Percentiles rank a stretch among this genome's conserved stretches.
These are phyloP conservation scores for Fraxinus nigra DNA, from an alignment of 305 asterid species.

Conservation along the genomic window DNA sequence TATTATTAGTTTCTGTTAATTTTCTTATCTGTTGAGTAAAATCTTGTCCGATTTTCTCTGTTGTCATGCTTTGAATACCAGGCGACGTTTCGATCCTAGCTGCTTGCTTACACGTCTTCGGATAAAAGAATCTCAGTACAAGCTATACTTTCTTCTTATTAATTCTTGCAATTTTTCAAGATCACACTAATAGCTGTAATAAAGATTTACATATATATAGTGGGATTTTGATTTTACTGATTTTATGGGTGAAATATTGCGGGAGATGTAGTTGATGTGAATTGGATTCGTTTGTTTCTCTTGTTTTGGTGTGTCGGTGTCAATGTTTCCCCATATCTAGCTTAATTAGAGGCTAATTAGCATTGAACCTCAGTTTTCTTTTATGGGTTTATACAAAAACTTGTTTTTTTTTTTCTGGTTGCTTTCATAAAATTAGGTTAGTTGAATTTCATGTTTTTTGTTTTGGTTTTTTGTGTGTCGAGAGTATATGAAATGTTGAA, in stretches of 20 bases:
- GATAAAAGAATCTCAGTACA: constrained; percentile 14
- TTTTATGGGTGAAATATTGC: background rate
- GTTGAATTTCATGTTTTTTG: background rate
- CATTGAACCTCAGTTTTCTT: constrained; percentile 1
- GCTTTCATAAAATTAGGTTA: background rate
- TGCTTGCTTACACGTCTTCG: constrained; percentile 18
- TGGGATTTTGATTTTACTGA: constrained; percentile 6
- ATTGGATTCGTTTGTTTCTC: constrained; percentile 13
- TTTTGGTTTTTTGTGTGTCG: background rate
- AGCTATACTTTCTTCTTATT: background rate
- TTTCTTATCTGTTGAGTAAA: background rate
- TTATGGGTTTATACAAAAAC: background rate
- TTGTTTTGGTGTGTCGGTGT: constrained; percentile 15
- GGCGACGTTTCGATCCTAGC: constrained; percentile 30
- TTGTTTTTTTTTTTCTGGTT: background rate
- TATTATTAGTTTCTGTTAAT: background rate
- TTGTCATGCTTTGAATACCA: constrained; percentile 33
- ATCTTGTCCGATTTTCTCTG: constrained; percentile 25
- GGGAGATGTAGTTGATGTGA: constrained; percentile 7
- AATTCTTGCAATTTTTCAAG: background rate
- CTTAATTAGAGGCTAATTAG: background rate
- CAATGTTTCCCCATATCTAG: constrained; percentile 14
- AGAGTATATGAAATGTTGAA: constrained; percentile 18
- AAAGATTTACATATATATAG: background rate
- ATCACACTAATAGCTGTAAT: background rate